Evolutionary conservation across 192 early-diverging fungal species (phyloP).

Genomic region (Backusella morwellensis): DNA sequence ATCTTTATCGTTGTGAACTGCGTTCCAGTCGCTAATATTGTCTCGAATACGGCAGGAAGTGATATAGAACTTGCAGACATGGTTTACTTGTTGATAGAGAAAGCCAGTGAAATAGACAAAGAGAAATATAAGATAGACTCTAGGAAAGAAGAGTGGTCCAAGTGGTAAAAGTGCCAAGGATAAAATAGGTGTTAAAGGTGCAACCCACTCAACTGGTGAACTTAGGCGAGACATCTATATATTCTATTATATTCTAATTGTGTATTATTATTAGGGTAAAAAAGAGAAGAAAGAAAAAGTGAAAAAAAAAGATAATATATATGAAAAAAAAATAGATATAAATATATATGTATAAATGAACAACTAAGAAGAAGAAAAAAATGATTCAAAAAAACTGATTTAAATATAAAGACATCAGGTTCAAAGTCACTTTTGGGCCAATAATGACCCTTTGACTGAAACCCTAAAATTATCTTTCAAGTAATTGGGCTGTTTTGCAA

Average conservation of each 20-base stretch:
- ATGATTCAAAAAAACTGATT: not conserved
- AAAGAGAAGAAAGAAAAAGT: not conserved
- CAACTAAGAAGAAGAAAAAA: not conserved
- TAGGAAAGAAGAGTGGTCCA: slow-evolving; percentile 45
- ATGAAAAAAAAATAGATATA: not conserved
- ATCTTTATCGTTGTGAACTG: not conserved
- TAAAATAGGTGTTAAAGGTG: slow-evolving; percentile 37
- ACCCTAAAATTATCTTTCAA: not conserved
- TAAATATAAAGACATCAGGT: slow-evolving; percentile 1
- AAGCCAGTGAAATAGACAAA: slow-evolving; percentile 45
- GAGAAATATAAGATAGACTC: slow-evolving; percentile 39
- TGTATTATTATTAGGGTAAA: not conserved
- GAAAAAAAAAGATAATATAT: not conserved
- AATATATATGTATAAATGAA: not conserved
- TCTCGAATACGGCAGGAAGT: slow-evolving; percentile 40
- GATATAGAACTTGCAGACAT: slow-evolving; percentile 46
- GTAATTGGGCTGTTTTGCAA: not conserved
- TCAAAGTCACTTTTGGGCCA: slow-evolving; percentile 1
- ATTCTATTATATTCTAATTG: not conserved
- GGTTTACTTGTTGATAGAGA: slow-evolving; percentile 44
- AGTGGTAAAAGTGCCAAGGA: slow-evolving; percentile 39
- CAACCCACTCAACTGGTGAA: slow-evolving; percentile 43
- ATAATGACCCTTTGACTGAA: not conserved
- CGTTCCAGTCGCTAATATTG: slow-evolving; percentile 41
- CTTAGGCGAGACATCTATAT: slow-evolving; percentile 14